phyloP scores from a whole-genome alignment of 1,139 yeast genomes.

The Yamadazyma diddensiae region DNA sequence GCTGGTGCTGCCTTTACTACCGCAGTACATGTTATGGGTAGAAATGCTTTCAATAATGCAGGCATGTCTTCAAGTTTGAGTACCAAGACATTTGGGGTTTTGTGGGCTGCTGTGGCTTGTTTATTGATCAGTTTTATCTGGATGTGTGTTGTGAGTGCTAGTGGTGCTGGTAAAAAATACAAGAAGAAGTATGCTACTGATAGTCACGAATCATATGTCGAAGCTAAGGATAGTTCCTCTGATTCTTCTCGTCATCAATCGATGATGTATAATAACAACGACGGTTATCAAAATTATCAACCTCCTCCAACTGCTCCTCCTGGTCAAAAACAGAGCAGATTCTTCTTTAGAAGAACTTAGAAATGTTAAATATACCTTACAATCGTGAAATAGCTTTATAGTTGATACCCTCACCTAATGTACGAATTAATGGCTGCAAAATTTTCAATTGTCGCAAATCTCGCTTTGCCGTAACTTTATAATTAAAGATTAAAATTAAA shows the following conservation, averaged over 20 bases:
- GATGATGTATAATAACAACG: conserved; percentile 8
- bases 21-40: conserved; percentile 63
- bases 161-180: conserved; percentile 12
- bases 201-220: conserved; percentile 13
- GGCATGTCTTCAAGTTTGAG: conserved; percentile 54
- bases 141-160: conserved; percentile 14
- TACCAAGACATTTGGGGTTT: conserved; percentile 54
- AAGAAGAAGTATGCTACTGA: conserved; percentile 6
- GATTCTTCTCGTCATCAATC: conserved; percentile 1
- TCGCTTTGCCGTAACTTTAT: too few relatives aligned
- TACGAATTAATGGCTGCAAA: too few relatives aligned
- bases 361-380: too few relatives aligned
- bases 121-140: conserved; percentile 27
- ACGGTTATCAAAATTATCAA: conserved; percentile 5
- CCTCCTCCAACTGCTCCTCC: conserved; percentile 5
- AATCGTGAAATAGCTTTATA: too few relatives aligned
- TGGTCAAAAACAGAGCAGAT: conserved; percentile 4
- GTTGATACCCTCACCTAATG: too few relatives aligned
- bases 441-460: too few relatives aligned
- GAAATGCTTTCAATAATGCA: conserved; percentile 48
- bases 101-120: conserved; percentile 60
- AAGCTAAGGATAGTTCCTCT: conserved; percentile 11
- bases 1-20: conserved; percentile 64
- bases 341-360: conserved; percentile 7
- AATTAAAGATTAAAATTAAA: too few relatives aligned